These are phyloP conservation scores for Linum trigynum DNA, from an alignment of 345 rosid species.

Conservation along the genomic window DNA sequence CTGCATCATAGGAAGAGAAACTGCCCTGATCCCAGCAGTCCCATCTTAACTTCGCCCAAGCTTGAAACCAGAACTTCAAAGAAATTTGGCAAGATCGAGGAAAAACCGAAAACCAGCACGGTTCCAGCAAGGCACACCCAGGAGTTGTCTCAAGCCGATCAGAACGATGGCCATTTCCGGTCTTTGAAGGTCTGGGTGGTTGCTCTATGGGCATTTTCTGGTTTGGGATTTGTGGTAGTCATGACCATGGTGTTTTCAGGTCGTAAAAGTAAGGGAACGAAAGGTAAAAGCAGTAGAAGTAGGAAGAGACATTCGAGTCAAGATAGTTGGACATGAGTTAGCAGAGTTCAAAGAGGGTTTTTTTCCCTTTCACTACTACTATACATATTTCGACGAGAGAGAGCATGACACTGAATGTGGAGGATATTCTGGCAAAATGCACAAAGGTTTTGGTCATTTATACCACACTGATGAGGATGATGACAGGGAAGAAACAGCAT, in stretches of 20 bases:
- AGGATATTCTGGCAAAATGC: background rate
- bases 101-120: background rate
- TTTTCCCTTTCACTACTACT: too few species aligned
- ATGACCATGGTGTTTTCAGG: slow-evolving; percentile 47
- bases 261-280: slow-evolving; percentile 44
- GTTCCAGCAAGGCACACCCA: slow-evolving; percentile 17
- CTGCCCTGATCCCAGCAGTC: slow-evolving; percentile 41
- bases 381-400: too few species aligned
- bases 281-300: slow-evolving; percentile 51
- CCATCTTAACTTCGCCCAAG: slow-evolving; percentile 17
- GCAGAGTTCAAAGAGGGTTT: slow-evolving; percentile 2
- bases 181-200: slow-evolving; percentile 69
- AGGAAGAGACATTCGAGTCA: slow-evolving; percentile 46
- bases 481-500: background rate
- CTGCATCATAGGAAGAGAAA: slow-evolving; percentile 71
- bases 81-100: slow-evolving; percentile 33
- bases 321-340: slow-evolving; percentile 37
- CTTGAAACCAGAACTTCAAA: slow-evolving; percentile 28
- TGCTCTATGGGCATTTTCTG: slow-evolving; percentile 57
- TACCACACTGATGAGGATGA: background rate
- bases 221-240: slow-evolving; percentile 60
- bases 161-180: slow-evolving; percentile 42
- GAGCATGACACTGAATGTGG: too few species aligned
- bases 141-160: slow-evolving; percentile 25
- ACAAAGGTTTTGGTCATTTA: background rate